Evolutionary conservation across 208 protist genomes (phyloP), one percentile per base, ranked within the genome.

Genomic region (Leishmania lainsoni): DNA sequence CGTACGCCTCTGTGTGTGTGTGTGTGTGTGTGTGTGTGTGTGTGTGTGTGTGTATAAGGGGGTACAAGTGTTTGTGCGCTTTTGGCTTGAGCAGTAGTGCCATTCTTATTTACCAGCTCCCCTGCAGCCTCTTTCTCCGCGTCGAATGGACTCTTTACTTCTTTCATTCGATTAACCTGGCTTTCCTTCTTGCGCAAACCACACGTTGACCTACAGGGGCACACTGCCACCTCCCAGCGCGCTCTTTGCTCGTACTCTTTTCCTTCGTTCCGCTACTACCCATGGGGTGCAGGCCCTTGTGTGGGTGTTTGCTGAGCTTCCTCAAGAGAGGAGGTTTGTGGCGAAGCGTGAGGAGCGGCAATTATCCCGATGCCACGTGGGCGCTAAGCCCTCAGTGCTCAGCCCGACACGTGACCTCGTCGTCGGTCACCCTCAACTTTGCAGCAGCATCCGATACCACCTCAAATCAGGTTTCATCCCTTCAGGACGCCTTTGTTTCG

Each of bases 341-440:
- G 69, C 69, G 69, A 54, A 16, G 10, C 69, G 42, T 73, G 48
- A 26, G 69, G 45, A 54, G 16, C 69, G n/a, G 32, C 69, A 73
- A 51, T 42, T 9, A 17, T 54, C 1, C 26, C 26, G 48, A 32
- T 51, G 39, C 4, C 69, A 54, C 16, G 69, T 29, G 26, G 35
- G 14, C 69, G 45, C 32, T 45, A 73, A 73, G 16, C 39, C 45
- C 22, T 22, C 69, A 73, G 42, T 52, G 10, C 69, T 54, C 69
- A 73, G 69, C 69, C 16, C 69, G 69, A 32, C 45, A 73, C 42
- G 69, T 26, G 45, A 71, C 66, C 39, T 54, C 69, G 26, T 73
- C 69, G 22, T 73, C 69, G 9, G 45, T 26, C 32, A 32, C 29
- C 48, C 26, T 16, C 17, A 32, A 58, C 72, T 45, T 52, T 45